A percentile compares a stretch with the other conserved stretches of the same genome.
Conservation (phyloP, 441 rosid species). For the Gossypium gossypioides region DNA sequence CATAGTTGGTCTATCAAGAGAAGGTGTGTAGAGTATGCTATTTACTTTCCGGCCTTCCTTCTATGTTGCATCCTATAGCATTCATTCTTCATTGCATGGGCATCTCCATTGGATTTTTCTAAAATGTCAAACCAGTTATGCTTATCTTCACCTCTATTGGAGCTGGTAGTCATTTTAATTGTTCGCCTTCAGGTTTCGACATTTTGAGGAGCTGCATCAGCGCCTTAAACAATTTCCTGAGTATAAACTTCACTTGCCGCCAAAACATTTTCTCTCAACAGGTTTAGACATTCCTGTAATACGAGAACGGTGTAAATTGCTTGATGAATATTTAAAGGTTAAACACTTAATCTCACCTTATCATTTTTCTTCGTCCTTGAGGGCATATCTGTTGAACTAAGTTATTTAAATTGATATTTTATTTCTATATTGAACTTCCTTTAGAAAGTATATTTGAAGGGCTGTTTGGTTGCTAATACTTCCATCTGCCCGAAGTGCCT, state of each 20-base stretch:
- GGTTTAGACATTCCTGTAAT: constrained; percentile 79
- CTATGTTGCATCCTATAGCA: neutral
- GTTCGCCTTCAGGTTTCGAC: constrained; percentile 63
- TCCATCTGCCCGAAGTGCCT: neutral
- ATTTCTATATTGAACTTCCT: neutral
- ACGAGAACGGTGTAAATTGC: constrained; percentile 83
- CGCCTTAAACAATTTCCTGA: constrained; percentile 86
- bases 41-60: constrained; percentile 20
- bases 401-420: neutral
- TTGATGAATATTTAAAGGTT: constrained; percentile 86
- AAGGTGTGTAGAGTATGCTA: constrained; percentile 46
- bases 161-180: constrained; percentile 7
- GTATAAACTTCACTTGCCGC: constrained; percentile 91
- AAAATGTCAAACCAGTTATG: neutral
- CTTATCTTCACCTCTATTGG: neutral
- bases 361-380: neutral
- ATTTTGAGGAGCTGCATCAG: constrained; percentile 97
- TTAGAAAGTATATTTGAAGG: neutral
- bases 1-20: constrained; percentile 97
- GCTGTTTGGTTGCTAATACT: neutral
- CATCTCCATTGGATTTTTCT: constrained; percentile 8
- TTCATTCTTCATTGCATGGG: neutral
- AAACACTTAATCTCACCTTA: constrained; percentile 17
- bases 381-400: neutral
- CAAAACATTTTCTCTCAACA: constrained; percentile 91